Percentiles rank a stretch among this genome's conserved stretches.
Conservation (phyloP, 345 rosid species). For the Melaleuca alternifolia region DNA sequence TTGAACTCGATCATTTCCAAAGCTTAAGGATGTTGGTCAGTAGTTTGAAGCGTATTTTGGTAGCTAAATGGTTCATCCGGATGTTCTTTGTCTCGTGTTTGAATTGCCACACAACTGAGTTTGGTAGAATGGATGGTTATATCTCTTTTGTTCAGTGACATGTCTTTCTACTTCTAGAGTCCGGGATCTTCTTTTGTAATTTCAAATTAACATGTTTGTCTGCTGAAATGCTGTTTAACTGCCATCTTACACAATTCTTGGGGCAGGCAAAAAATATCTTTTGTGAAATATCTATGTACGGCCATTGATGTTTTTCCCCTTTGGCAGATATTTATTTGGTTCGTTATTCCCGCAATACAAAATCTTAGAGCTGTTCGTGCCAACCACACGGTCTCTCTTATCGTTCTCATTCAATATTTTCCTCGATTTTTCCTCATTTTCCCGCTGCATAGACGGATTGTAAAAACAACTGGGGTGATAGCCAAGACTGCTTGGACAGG, state of each 20-base stretch:
- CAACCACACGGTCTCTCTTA: slow-evolving; percentile 63
- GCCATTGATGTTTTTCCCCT: background rate
- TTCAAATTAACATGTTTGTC: background rate
- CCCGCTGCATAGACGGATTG: slow-evolving; percentile 60
- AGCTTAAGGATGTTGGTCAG: background rate
- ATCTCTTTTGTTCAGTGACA: background rate
- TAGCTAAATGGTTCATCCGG: background rate
- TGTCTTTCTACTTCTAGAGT: background rate
- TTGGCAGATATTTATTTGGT: slow-evolving; percentile 67
- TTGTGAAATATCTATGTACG: background rate
- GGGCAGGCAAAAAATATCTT: background rate
- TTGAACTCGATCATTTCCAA: background rate
- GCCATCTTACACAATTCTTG: background rate
- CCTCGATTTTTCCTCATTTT: slow-evolving; percentile 67
- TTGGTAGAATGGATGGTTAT: background rate
- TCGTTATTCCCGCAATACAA: slow-evolving; percentile 51
- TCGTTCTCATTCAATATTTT: slow-evolving; percentile 69
- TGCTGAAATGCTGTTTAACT: background rate
- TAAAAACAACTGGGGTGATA: slow-evolving; percentile 71
- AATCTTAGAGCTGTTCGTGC: slow-evolving; percentile 27
- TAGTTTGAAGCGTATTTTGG: background rate
- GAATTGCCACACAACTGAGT: background rate
- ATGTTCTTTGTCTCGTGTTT: background rate
- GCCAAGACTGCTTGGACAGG: slow-evolving; percentile 93
- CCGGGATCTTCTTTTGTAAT: background rate